phyloP scores from a whole-genome alignment of 495 filamentous ascomycete species.

The Usnea hakonensis region DNA sequence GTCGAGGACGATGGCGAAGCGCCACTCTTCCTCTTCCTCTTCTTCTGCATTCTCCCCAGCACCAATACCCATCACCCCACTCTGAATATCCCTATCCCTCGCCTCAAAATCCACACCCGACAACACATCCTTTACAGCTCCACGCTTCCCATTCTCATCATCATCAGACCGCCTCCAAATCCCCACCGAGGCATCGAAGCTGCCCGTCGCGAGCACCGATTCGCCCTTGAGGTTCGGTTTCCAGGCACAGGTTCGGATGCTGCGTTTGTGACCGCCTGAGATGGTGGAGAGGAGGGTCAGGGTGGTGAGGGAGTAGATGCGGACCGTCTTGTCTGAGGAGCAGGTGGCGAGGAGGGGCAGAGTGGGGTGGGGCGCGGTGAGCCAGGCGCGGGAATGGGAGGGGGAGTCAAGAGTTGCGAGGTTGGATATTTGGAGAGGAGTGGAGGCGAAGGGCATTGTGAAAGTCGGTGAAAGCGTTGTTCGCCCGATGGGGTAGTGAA shows the following conservation, averaged over 20 bases:
- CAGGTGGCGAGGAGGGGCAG: constrained; percentile 84
- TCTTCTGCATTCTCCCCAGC: constrained; percentile 21
- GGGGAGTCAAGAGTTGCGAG: constrained; percentile 54
- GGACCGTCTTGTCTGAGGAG: constrained; percentile 75
- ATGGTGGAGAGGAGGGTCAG: constrained; percentile 71
- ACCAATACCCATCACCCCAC: constrained; percentile 5
- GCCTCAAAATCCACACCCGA: constrained; percentile 19
- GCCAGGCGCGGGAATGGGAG: constrained; percentile 75
- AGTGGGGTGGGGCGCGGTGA: constrained; percentile 72
- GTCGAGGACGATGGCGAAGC: constrained; percentile 77
- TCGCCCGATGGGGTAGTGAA: neutral
- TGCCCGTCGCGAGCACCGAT: constrained; percentile 78
- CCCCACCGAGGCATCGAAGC: constrained; percentile 83
- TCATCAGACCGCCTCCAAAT: constrained; percentile 70
- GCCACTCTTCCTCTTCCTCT: constrained; percentile 75
- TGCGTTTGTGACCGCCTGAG: constrained; percentile 81
- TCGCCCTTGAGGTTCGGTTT: constrained; percentile 60
- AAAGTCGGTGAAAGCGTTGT: neutral
- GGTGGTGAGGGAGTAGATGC: constrained; percentile 75
- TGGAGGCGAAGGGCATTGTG: constrained; percentile 7
- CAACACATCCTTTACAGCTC: constrained; percentile 19
- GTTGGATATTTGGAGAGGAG: constrained; percentile 14
- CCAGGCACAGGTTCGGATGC: constrained; percentile 74
- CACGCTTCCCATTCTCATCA: constrained; percentile 28
- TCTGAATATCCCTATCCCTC: constrained; percentile 1